phyloP scores from a whole-genome alignment of 805 yeast genomes.

The Candida coquimbonensis region DNA sequence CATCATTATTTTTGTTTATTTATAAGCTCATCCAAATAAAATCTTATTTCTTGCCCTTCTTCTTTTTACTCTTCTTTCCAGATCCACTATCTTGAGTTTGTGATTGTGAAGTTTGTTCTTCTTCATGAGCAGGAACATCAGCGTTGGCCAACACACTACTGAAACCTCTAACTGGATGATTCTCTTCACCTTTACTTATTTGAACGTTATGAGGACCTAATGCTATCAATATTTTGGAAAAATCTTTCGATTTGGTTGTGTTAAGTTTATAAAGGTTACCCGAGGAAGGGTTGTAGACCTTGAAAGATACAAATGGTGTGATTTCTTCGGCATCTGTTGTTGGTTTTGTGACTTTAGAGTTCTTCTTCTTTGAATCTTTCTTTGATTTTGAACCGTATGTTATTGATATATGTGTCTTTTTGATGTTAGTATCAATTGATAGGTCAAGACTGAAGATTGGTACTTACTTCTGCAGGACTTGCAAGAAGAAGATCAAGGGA shows the following conservation, averaged over 20 bases:
- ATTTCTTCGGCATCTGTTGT: conserved; percentile 3
- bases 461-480: neutral
- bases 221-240: conserved; percentile 63
- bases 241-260: conserved; percentile 58
- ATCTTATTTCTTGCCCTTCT: conserved; percentile 17
- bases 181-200: conserved; percentile 2
- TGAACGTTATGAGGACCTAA: conserved; percentile 59
- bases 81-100: conserved; percentile 2
- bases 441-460: too few species aligned
- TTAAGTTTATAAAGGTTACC: conserved; percentile 56
- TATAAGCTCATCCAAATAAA: neutral
- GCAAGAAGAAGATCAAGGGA: neutral
- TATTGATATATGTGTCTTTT: conserved; percentile 20
- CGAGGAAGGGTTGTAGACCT: conserved; percentile 56
- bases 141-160: conserved; percentile 19
- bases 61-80: conserved; percentile 19
- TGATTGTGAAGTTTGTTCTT: neutral
- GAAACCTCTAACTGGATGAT: conserved; percentile 15
- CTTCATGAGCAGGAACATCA: conserved; percentile 11
- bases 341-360: conserved; percentile 4
- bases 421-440: neutral
- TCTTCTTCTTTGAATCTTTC: conserved; percentile 9
- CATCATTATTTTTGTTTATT: neutral
- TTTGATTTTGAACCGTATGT: conserved; percentile 21
- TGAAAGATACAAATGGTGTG: conserved; percentile 32